These are phyloP conservation scores for Crithidia brevicula DNA, from an alignment of 208 protist genomes.

Conservation along the genomic window DNA sequence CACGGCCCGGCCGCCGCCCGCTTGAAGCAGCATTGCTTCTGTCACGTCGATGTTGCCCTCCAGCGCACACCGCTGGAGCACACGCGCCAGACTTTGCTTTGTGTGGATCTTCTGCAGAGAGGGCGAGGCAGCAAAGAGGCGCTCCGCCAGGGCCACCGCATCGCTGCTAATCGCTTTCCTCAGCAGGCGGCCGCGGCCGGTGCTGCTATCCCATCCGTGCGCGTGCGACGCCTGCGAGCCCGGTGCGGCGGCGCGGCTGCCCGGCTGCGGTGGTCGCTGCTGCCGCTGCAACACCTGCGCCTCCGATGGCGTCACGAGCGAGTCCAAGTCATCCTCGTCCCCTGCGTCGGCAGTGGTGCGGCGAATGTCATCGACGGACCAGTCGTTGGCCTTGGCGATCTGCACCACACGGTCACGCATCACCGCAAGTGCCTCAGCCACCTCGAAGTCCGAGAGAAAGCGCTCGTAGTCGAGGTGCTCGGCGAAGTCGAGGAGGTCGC, in stretches of 20 bases:
- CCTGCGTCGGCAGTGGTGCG: constrained; percentile 38
- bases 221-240: constrained; percentile 44
- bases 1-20: neutral
- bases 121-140: constrained; percentile 77
- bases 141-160: constrained; percentile 78
- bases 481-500: constrained; percentile 88
- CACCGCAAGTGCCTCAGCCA: constrained; percentile 84
- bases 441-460: constrained; percentile 91
- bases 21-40: constrained; percentile 39
- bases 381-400: constrained; percentile 80
- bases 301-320: constrained; percentile 36
- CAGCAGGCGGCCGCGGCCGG: constrained; percentile 53
- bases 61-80: constrained; percentile 81
- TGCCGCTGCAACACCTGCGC: constrained; percentile 16
- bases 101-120: constrained; percentile 91
- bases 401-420: constrained; percentile 92
- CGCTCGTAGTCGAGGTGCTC: constrained; percentile 88
- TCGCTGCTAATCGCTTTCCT: constrained; percentile 78
- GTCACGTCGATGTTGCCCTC: constrained; percentile 47
- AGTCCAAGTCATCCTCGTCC: constrained; percentile 49
- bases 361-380: constrained; percentile 70
- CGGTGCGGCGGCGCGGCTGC: constrained; percentile 31
- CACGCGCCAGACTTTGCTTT: constrained; percentile 78
- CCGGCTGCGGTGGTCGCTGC: constrained; percentile 2
- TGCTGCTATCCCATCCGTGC: constrained; percentile 64